A percentile compares a stretch with the other conserved stretches of the same genome.
Conservation (phyloP, 768 basidiomycete species). For the Coprinopsis cinerea region DNA sequence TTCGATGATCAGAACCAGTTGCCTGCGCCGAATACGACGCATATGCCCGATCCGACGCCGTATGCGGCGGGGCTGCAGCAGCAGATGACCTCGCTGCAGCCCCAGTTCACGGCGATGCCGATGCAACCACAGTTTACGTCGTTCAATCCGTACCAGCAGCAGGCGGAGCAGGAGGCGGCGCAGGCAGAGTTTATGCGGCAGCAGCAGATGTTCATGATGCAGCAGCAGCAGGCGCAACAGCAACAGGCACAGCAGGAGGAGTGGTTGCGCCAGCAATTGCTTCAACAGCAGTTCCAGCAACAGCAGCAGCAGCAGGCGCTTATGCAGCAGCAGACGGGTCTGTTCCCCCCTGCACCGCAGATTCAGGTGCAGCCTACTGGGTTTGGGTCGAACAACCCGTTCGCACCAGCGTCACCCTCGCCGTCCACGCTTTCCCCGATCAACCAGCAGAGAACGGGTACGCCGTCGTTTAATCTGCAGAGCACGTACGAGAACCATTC, state of each 20-base stretch:
- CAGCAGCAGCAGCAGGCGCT: constrained; percentile 34
- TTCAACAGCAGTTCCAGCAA: constrained; percentile 40
- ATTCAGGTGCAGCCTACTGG: constrained; percentile 63
- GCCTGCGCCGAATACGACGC: too few relatives aligned
- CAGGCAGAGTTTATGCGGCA: constrained; percentile 75
- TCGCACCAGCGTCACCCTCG: constrained; percentile 50
- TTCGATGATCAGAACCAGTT: constrained; percentile 85
- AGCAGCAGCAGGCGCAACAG: constrained; percentile 47
- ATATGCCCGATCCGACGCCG: constrained; percentile 57
- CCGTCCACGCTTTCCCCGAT: constrained; percentile 22
- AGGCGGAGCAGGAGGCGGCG: constrained; percentile 83
- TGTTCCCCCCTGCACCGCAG: constrained; percentile 43
- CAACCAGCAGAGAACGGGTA: constrained; percentile 5
- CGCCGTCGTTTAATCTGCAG: constrained; percentile 60
- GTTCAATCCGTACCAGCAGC: constrained; percentile 93
- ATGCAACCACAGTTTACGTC: constrained; percentile 84
- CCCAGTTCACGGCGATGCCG: constrained; percentile 68
- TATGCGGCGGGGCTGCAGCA: constrained; percentile 53
- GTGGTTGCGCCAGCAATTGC: constrained; percentile 39
- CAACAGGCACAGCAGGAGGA: constrained; percentile 55
- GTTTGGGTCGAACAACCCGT: constrained; percentile 95
- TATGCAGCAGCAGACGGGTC: constrained; percentile 35
- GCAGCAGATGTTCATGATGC: constrained; percentile 63
- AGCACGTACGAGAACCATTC: constrained; percentile 62
- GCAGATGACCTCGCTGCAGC: constrained; percentile 53